Evolutionary conservation across 805 yeast species (phyloP).

Genomic region (Pichia scutulata): DNA sequence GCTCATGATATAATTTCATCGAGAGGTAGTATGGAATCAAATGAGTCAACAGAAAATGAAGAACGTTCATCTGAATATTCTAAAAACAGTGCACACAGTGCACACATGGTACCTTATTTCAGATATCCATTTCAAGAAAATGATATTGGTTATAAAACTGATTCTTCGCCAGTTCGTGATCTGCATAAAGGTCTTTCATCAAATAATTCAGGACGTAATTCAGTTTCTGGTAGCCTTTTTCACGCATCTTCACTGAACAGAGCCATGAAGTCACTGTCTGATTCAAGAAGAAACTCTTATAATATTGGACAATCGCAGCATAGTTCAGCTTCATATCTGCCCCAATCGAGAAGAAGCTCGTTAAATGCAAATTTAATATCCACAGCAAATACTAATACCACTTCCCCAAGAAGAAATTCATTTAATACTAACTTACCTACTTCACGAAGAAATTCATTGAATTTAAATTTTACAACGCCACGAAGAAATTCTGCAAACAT

Average conservation of each 20-base stretch:
- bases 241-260: constrained; percentile 4
- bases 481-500: not conserved
- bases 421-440: constrained; percentile 2
- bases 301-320: not conserved
- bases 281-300: constrained; percentile 19
- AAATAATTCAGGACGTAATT: constrained; percentile 13
- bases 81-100: constrained; percentile 5
- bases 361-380: not conserved
- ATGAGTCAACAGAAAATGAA: constrained; percentile 11
- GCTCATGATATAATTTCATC: not conserved
- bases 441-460: constrained; percentile 15
- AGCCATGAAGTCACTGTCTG: constrained; percentile 9
- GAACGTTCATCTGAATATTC: constrained; percentile 9
- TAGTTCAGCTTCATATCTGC: not conserved
- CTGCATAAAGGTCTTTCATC: constrained; percentile 16
- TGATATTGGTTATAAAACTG: not conserved
- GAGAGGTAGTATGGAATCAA: constrained; percentile 1
- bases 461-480: constrained; percentile 8
- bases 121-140: constrained; percentile 64
- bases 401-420: constrained; percentile 14
- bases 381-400: not conserved
- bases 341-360: constrained; percentile 14
- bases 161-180: not conserved
- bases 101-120: constrained; percentile 54
- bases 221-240: constrained; percentile 7